Evolutionary conservation across 352 stramenopile species (phyloP), one percentile per base, ranked within the genome.

Genomic region (Phytopythium aichiense): DNA sequence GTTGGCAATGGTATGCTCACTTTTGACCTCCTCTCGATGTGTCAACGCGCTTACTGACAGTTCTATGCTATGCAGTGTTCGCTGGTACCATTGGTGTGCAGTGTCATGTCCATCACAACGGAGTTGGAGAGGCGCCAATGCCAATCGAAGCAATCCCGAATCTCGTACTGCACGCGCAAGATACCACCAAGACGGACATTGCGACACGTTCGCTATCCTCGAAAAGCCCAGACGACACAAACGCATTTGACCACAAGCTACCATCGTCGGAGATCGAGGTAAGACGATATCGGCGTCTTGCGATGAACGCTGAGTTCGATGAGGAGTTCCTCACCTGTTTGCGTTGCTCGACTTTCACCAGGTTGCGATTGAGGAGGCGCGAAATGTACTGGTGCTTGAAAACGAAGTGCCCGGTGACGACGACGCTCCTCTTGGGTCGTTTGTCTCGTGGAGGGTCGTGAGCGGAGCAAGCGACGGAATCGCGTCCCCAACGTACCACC

Each of bases 1-100:
- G 55, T 69, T 22, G 61, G 56, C 38, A 57, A 68, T 42, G 71
- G 73, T 82, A 73, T 56, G 28, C 31, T 22, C 45, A 18, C 16
- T 46, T 4, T 54, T 51, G 7, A 11, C 16, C 33, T 38, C 33
- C 7, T 38, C 33, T 38, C 33, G 33, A 38, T 38, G 33, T 13
- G 33, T 38, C 25, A 16, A 28, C 4, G 8, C 7, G 4, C 43
- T 57, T 6, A 18, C 51, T 57, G 18, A 38, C 30, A 7, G 12
- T 22, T 37, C 35, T 1, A 8, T 35, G 22, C 9, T 6, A 5
- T 37, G 22, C 48, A 56, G 33, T 48, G 13, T 48, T 40, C 20
- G 43, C 30, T 53, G 53, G 52, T 22, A 37, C 52, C 28, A 35
- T 66, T 46, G 53, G 45, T 51, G 53, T 66, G 18, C 60, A 61